phyloP scores from a whole-genome alignment of 1,284 basidiomycete species.

The Cryptococcus sp. region DNA sequence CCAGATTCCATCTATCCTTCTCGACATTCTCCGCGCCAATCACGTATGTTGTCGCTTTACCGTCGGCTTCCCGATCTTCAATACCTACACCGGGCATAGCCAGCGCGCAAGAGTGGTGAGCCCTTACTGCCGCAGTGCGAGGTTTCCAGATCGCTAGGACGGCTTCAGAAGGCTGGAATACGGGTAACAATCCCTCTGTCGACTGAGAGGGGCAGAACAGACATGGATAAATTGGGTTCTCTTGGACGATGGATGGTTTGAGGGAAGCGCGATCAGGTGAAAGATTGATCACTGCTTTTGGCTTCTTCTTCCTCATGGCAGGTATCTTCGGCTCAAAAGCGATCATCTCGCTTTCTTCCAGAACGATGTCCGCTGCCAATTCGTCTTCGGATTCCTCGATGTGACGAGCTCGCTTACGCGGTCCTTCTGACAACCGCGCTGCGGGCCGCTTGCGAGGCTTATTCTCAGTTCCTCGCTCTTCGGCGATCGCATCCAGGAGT shows the following conservation, averaged over 20 bases:
- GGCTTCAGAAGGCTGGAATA: conserved; percentile 48
- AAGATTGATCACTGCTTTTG: conserved; percentile 19
- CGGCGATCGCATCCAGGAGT: conserved; percentile 34
- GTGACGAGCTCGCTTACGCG: conserved; percentile 10
- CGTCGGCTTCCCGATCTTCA: conserved; percentile 60
- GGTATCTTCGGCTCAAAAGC: conserved; percentile 2
- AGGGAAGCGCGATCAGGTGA: conserved; percentile 8
- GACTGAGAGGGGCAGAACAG: conserved; percentile 73
- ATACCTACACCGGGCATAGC: conserved; percentile 85
- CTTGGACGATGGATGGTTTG: conserved; percentile 22
- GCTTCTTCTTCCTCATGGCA: conserved; percentile 17
- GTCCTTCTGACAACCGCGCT: conserved; percentile 2
- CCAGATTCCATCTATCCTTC: conserved; percentile 86
- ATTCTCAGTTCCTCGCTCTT: conserved; percentile 19
- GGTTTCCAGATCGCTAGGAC: conserved; percentile 29
- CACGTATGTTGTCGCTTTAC: conserved; percentile 55
- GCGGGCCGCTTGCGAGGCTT: conserved; percentile 14
- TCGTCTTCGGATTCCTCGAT: neutral
- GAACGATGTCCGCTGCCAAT: conserved; percentile 2
- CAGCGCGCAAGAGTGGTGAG: conserved; percentile 64
- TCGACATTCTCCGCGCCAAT: conserved; percentile 81
- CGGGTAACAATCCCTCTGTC: conserved; percentile 63
- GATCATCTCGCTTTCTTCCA: neutral
- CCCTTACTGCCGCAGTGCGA: conserved; percentile 58
- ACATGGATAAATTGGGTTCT: conserved; percentile 62